Evolutionary conservation across 345 rosid species (phyloP), one percentile per base, ranked within the genome.

Genomic region (Aurinia saxatilis): DNA sequence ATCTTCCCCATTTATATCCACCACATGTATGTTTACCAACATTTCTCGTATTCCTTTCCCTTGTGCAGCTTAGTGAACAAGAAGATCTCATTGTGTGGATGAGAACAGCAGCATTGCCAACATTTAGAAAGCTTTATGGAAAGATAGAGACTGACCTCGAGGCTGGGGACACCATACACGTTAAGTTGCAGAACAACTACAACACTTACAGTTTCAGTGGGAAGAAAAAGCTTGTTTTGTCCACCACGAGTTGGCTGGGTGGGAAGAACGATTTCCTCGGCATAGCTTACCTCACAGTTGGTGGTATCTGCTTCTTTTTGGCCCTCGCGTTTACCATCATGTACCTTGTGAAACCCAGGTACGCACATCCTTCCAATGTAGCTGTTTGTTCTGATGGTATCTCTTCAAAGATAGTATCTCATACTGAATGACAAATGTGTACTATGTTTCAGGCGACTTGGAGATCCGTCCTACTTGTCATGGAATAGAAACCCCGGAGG

Each of bases 171-270:
- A 50, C 27, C 36, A 80, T 93, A 71, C 0, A 40, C 1, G 92
- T 93, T 41, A 75, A 59, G 0, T 38, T 93, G 82, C 35, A 6
- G 51, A 93, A 93, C 79, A 44, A 69, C 65, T 90, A 93, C 79
- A 93, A 93, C 70, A 93, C 99, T 0, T 93, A 93, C 79, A 90
- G 97, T 71, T 93, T 93, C 50, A 73, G 70, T 63, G 99, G 97
- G 67, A 93, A 90, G 78, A 93, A 93, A 85, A 90, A 78, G 65
- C 95, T 93, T 45, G 99, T 93, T 52, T 95, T 93, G 52, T 93
- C 97, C 19, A 93, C 97, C 27, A 78, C 97, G 17, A 90, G 90
- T 84, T 93, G 97, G 96, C 97, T 93, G 49, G 99, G 99, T 68
- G 97, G 99, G 69, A 86, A 83, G 82, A 93, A 90, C 6, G 91